These are phyloP conservation scores for Pichia ethanolica DNA, from an alignment of 805 yeast species.

Conservation along the genomic window DNA sequence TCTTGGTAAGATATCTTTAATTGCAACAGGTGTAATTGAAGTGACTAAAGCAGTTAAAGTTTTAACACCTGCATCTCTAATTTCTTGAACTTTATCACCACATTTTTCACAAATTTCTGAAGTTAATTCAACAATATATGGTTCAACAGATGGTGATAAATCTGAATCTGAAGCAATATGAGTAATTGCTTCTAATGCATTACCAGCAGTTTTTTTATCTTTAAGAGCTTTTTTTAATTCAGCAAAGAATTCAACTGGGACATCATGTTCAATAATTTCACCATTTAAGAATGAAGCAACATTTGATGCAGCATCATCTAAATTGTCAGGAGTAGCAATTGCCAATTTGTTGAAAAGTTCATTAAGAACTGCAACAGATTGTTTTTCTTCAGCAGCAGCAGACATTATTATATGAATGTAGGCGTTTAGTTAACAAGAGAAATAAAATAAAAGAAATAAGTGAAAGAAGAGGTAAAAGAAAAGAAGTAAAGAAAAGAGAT, in stretches of 20 bases:
- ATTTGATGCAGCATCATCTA: slow-evolving; percentile 79
- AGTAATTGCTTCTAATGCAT: slow-evolving; percentile 75
- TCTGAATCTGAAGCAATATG: slow-evolving; percentile 78
- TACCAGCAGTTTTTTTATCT: slow-evolving; percentile 75
- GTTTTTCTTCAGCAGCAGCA: slow-evolving; percentile 49
- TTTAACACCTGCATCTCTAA: slow-evolving; percentile 63
- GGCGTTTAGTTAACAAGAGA: neutral
- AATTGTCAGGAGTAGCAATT: slow-evolving; percentile 79
- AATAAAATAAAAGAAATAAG: neutral
- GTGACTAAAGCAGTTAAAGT: slow-evolving; percentile 73
- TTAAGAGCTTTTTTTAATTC: slow-evolving; percentile 68
- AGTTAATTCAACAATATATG: slow-evolving; percentile 77
- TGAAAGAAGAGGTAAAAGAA: neutral
- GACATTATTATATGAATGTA: slow-evolving; percentile 7
- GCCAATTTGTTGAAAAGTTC: slow-evolving; percentile 90
- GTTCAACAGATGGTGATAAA: slow-evolving; percentile 91
- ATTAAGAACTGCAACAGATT: slow-evolving; percentile 73
- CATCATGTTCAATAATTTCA: slow-evolving; percentile 96
- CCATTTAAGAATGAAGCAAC: slow-evolving; percentile 93
- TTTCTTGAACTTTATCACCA: slow-evolving; percentile 84
- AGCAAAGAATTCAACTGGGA: slow-evolving; percentile 80
- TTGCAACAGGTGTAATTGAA: slow-evolving; percentile 86
- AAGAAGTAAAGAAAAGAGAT: neutral
- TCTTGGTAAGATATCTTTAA: slow-evolving; percentile 83
- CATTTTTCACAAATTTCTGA: slow-evolving; percentile 64